Conservation (phyloP, 2,329 filamentous ascomycete genomes). For the Cryphonectria parasitica region DNA sequence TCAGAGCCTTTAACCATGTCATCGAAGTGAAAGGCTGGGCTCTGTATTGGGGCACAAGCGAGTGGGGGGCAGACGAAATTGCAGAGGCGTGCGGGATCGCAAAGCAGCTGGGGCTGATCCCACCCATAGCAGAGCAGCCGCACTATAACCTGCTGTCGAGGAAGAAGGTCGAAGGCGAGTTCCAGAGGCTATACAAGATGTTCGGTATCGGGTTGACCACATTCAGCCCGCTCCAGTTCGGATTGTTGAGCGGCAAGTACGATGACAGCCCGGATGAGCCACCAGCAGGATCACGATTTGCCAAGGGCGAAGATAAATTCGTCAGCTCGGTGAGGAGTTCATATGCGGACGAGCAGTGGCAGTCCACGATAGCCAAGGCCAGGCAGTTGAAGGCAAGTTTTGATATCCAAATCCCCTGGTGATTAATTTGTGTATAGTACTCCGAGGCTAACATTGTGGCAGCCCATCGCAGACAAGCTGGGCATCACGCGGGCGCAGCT, state of each 20-base stretch:
- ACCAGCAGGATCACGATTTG: constrained; percentile 63
- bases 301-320: constrained; percentile 61
- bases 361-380: constrained; percentile 58
- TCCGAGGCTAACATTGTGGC: constrained; percentile 43
- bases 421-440: background rate
- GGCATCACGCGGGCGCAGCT: constrained; percentile 61
- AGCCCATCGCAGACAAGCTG: constrained; percentile 67
- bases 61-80: constrained; percentile 73
- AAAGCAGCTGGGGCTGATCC: constrained; percentile 62
- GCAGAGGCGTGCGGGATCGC: constrained; percentile 64
- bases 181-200: constrained; percentile 62
- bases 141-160: constrained; percentile 68
- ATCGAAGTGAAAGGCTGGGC: constrained; percentile 68
- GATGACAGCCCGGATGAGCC: constrained; percentile 65
- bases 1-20: constrained; percentile 71
- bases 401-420: background rate
- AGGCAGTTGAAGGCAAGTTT: constrained; percentile 48
- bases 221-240: constrained; percentile 59
- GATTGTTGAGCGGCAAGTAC: constrained; percentile 66
- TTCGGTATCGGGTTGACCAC: constrained; percentile 64
- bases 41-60: constrained; percentile 74
- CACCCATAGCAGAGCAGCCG: constrained; percentile 69
- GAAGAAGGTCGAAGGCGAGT: constrained; percentile 66
- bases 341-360: constrained; percentile 59
- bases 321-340: constrained; percentile 56